Conservation (phyloP, 257 asterid genomes). For the Marsdenia floribunda region DNA sequence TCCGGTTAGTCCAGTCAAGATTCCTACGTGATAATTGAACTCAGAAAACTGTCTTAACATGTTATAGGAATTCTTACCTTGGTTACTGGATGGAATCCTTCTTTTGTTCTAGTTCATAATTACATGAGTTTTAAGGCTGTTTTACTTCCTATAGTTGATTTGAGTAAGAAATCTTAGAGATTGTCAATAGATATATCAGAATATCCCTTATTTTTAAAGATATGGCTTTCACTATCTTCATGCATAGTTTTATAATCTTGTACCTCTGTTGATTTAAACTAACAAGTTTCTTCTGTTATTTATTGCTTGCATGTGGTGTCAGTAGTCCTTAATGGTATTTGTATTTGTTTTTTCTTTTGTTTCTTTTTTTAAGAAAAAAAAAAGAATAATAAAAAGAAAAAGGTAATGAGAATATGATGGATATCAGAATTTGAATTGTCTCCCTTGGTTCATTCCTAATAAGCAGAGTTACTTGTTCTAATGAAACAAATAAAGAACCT, state of each 20-base stretch:
- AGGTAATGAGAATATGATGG: background rate
- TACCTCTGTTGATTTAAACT: background rate
- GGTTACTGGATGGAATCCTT: no score
- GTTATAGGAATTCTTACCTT: background rate
- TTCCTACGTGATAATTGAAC: background rate
- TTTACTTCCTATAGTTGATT: background rate
- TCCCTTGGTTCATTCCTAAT: background rate
- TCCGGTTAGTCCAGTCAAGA: slow-evolving; percentile 48
- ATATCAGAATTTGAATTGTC: background rate
- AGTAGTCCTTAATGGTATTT: background rate
- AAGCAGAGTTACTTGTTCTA: background rate
- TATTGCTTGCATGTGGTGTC: background rate
- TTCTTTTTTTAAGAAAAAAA: no score
- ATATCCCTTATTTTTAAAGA: background rate
- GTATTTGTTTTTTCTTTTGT: background rate
- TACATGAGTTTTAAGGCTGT: background rate
- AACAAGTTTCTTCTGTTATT: background rate
- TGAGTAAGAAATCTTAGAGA: background rate
- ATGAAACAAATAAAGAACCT: background rate
- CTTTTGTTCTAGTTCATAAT: background rate
- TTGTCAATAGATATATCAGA: background rate
- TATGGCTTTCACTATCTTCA: background rate
- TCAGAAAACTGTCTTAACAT: background rate
- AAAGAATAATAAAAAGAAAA: no score
- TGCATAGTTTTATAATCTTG: background rate